Base-by-base conservation (phyloP, 1,284 basidiomycete species). In the Microstroma glucosiphilum region DNA sequence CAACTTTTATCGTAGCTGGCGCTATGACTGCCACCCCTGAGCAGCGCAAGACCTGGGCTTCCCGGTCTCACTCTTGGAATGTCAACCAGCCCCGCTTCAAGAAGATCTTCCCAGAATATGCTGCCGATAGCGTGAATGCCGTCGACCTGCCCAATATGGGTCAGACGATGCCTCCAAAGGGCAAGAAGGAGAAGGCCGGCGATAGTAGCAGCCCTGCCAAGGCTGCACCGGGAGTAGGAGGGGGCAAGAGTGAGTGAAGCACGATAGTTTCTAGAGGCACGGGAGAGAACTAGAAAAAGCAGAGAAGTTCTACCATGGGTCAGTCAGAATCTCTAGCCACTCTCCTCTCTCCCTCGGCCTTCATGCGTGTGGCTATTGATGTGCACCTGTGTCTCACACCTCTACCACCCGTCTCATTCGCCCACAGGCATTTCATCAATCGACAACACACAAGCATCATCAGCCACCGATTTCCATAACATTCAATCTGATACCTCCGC, bases 1-100 rank as follows among this genome's bases (percentile, higher is more conserved):
- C 43, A 4, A 4, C 43, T 12, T 12, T 21, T 21, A 17, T 12
- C 3, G 6, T 12, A 48, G 43, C 92, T 0, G 92, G 92, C 12
- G 91, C 89, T 0, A 86, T 94, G 53, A 89, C 86, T 17, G 88
- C 89, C 0, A 86, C 87, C n/a, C 86, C 88, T 56, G 82, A 84
- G 4, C 89, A 94, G 75, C 92, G 92, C 80, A 85, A 85, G 59
- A 80, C 82, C 0, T 87, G 91, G 63, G 92, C 92, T 0, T 81
- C 83, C 2, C 85, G 87, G 62, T 92, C 89, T 77, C 92, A 96
- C 78, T 80, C 83, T 0, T 94, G 89, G 86, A 96, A 96, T 79
- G 75, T 92, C 49, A 79, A 82, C 42, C 89, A 91, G 78, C 84
- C 86, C 67, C 86, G 88, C 72, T 96, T 96, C 80, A 62, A 60